phyloP scores from a whole-genome alignment of 1,139 yeast genomes.

The Scheffersomyces lignicola region DNA sequence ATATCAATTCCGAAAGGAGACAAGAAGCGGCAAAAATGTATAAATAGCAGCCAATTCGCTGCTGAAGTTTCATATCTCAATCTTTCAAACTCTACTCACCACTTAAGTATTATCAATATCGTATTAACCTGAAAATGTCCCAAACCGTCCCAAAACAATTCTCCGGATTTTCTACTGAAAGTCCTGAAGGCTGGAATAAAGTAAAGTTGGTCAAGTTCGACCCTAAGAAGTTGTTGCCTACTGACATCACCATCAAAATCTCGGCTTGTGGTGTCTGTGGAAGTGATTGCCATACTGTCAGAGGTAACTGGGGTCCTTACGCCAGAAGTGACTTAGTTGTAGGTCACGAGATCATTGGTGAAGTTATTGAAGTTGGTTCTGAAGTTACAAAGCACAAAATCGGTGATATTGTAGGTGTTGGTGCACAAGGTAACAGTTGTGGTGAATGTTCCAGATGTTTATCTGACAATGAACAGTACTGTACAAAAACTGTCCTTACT shows the following conservation, averaged over 20 bases:
- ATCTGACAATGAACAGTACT: slow-evolving; percentile 47
- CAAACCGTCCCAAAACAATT: slow-evolving; percentile 22
- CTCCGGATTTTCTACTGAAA: slow-evolving; percentile 37
- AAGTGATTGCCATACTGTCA: slow-evolving; percentile 49
- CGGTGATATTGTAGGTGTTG: slow-evolving; percentile 63
- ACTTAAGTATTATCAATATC: too few relatives aligned
- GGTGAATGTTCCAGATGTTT: slow-evolving; percentile 45
- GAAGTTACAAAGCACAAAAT: slow-evolving; percentile 43
- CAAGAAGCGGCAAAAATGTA: too few relatives aligned
- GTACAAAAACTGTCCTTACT: slow-evolving; percentile 40
- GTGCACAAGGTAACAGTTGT: slow-evolving; percentile 53
- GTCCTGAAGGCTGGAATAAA: slow-evolving; percentile 31
- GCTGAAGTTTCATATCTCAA: too few relatives aligned
- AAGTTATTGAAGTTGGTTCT: slow-evolving; percentile 48
- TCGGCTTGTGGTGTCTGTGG: slow-evolving; percentile 62
- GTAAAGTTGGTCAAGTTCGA: slow-evolving; percentile 34
- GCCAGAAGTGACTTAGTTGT: slow-evolving; percentile 25
- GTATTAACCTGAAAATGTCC: too few relatives aligned
- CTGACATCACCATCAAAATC: slow-evolving; percentile 41
- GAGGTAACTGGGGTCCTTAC: slow-evolving; percentile 43
- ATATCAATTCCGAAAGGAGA: too few relatives aligned
- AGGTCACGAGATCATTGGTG: slow-evolving; percentile 54
- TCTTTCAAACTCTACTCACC: too few relatives aligned
- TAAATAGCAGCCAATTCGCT: too few relatives aligned
- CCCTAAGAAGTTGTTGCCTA: slow-evolving; percentile 31